Evolutionary conservation across 1,284 basidiomycete genomes (phyloP), one percentile per base, ranked within the genome.

Genomic region (Naganishia albida): DNA sequence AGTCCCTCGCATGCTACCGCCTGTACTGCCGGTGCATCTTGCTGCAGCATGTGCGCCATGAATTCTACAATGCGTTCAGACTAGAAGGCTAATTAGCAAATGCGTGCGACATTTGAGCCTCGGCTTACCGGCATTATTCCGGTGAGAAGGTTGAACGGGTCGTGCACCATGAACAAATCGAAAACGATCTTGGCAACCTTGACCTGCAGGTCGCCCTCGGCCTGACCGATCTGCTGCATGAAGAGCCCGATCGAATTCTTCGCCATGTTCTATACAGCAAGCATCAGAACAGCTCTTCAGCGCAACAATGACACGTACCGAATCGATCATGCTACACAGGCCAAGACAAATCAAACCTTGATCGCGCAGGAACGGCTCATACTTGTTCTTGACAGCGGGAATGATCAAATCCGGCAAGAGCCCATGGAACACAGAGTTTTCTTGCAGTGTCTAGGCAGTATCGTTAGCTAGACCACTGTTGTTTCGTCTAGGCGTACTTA

Each of bases 371-470:
- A 83, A 82, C 1, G 89, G 82, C 68, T 95, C 90, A 20, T 77
- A 76, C 77, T 93, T 95, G 68, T 90, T 85, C 72, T 88, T 87
- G 39, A 98, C 90, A 1, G 91, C 87, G 0, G 95, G 95, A 38
- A 96, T 86, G 70, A 98, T 92, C 26, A 98, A 82, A 72, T 97
- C 92, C 1, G 87, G 85, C 1, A 98, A 81, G 42, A 98, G 85
- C 39, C 95, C 95, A 73, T 95, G 89, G 52, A 98, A 82, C 0
- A 91, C 93, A 1, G 91, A 91, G 78, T 98, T 95, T 71, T 97
- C 93, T 74, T 95, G 91, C 67, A 98, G 87, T 1, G 86, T 88
- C 88, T 91, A 72, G 40, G 53, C 62, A 49, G 20, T n/a, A 23
- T 23, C 15, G 64, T 42, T 13, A 49, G 40, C 16, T 25, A 8